Base-by-base conservation (phyloP, 805 yeast genomes). In the Metschnikowia orientalis region DNA sequence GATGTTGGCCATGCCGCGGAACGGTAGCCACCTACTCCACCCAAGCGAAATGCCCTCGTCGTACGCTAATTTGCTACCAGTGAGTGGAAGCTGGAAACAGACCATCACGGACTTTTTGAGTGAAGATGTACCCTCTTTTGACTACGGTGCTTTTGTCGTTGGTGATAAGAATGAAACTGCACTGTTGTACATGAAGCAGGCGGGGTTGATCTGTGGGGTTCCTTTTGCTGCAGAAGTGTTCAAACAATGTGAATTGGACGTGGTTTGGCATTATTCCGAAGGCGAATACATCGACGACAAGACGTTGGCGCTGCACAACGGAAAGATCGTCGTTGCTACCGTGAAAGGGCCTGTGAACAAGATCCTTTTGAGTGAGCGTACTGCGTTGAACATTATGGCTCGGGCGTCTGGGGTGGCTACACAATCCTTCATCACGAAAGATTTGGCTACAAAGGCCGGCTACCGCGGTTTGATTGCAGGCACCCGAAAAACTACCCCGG, bases 401-500 rank as follows among this genome's bases (percentile, higher is more conserved):
- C 69, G 97, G 51, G 67, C 86, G 20, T 81, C 95, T 3, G 97
- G 97, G 1, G 73, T 89, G 26, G 95, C 97, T 7, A 83, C 95
- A 0, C 77, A 77, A 39, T 77, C 92, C 0, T 58, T 64, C 32
- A 57, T 63, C 18, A 72, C 89, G 3, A 63, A 78, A 32, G 51
- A 60, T 5, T 56, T 75, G 37, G 95, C 96, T 1, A 71, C 78
- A 35, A 59, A 71, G 25, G 61, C 72, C 4, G 92, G 94, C 0
- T 90, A 77, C 53, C 63, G 63, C 3, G 97, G 97, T 0, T 71
- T 81, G 15, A 87, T 89, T 54, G 97, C 97, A 0, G 97, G 97
- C 5, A 89, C 97, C 1, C 75, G 97, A 54, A 89, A 89, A 61
- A 90, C 97, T n/a, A 90, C 97, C 0, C 97, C 97, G 0, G 97